Evolutionary conservation across 768 basidiomycete genomes (phyloP).

Genomic region (Lenzites betulinus): DNA sequence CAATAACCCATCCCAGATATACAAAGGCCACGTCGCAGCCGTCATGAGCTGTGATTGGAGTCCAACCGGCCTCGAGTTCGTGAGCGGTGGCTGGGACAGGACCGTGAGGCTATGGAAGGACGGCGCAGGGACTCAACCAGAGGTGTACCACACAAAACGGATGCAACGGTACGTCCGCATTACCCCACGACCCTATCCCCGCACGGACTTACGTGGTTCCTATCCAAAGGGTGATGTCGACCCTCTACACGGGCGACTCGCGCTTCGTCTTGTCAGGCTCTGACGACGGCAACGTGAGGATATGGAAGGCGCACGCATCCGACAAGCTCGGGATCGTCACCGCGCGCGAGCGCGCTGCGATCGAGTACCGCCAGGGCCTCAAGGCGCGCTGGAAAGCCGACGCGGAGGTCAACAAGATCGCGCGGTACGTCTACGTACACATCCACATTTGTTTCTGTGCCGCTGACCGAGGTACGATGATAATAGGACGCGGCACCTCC

Average conservation of each 20-base stretch:
- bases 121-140: slow-evolving; percentile 75
- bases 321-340: slow-evolving; percentile 92
- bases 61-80: slow-evolving; percentile 94
- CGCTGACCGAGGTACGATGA: background rate
- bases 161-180: slow-evolving; percentile 80
- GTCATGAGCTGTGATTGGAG: slow-evolving; percentile 98
- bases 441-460: background rate
- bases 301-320: slow-evolving; percentile 94
- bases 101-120: slow-evolving; percentile 93
- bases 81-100: slow-evolving; percentile 95
- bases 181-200: background rate
- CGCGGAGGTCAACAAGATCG: slow-evolving; percentile 75
- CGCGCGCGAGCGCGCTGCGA: slow-evolving; percentile 84
- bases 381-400: slow-evolving; percentile 90
- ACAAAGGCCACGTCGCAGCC: slow-evolving; percentile 95
- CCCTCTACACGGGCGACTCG: slow-evolving; percentile 86
- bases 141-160: slow-evolving; percentile 97
- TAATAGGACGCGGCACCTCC: slow-evolving; percentile 63
- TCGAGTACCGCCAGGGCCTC: slow-evolving; percentile 90
- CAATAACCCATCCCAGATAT: slow-evolving; percentile 81
- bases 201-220: background rate
- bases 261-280: slow-evolving; percentile 90
- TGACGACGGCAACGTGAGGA: slow-evolving; percentile 91
- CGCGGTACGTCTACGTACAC: slow-evolving; percentile 55
- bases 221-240: slow-evolving; percentile 73